Base-by-base conservation (phyloP, 192 early-diverging fungal genomes). In the Umbelopsis ramanniana region DNA sequence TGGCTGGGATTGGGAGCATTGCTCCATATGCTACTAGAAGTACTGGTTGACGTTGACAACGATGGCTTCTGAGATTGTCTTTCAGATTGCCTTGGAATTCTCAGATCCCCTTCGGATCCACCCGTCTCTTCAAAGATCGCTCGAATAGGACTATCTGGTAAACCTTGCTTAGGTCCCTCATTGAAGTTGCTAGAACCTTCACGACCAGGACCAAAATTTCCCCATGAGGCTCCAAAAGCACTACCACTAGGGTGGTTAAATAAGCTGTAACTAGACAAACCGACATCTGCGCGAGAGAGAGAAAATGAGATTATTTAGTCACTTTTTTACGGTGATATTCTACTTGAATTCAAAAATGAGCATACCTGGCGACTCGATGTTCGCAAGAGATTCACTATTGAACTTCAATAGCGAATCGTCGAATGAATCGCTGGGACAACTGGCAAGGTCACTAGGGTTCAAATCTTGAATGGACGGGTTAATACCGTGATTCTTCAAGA, bases 401-500 rank as follows among this genome's bases (percentile, higher is more conserved):
- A 63, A 63, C 8, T 63, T 63, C 2, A 63, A 26, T 12, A 63
- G 17, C 35, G 57, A 63, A 14, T 63, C 57, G 33, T 63, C 57
- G 33, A 63, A 63, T 37, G 57, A 63, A n/a, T 63, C 57, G 35
- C 57, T 63, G 12, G 57, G 57, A 4, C 57, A 63, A 37, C 57
- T 63, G 15, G 33, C 19, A 17, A 63, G 57, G 35, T 63, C 57
- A 19, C 33, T 63, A 37, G 57, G 23, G 11, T 29, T 63, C 29
- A 63, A 37, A 37, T 63, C 57, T n/a, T 63, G 57, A 37, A 63
- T 37, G 26, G 57, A 37, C 3, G 57, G 57, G 26, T 7, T 72
- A 48, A 81, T 81, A 35, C 77, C 72, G 38, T 77, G 76, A 24
- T 74, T 40, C 19, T 76, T 67, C 69, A 81, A 45, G 21, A 55